These are phyloP conservation scores for Letharia columbiana DNA, from an alignment of 495 filamentous ascomycete genomes.

Conservation along the genomic window DNA sequence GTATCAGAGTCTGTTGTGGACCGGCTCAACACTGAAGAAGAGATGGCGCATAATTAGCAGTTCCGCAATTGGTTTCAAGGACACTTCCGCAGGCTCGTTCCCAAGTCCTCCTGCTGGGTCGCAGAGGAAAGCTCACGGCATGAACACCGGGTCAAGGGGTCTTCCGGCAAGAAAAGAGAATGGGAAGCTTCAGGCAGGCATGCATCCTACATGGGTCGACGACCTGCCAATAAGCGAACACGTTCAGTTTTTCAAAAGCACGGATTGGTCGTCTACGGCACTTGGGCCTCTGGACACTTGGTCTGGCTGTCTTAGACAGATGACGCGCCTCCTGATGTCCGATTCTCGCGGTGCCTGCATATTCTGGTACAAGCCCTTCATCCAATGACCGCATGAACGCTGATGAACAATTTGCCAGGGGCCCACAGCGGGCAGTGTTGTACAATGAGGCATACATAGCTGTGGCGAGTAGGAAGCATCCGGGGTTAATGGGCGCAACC, in stretches of 20 bases:
- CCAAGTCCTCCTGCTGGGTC: not conserved
- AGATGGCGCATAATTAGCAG: constrained; percentile 6
- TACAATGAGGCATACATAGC: constrained; percentile 65
- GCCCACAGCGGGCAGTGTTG: constrained; percentile 57
- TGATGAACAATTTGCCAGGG: not conserved
- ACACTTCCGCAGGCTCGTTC: constrained; percentile 28
- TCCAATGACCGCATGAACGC: not conserved
- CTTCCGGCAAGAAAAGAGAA: not conserved
- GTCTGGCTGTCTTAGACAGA: constrained; percentile 49
- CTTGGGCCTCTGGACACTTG: constrained; percentile 57
- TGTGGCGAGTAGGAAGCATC: constrained; percentile 60
- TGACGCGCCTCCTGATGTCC: constrained; percentile 60
- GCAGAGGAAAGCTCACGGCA: not conserved
- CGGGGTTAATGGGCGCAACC: constrained; percentile 53
- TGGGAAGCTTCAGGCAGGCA: not conserved
- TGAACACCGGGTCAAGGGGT: not conserved
- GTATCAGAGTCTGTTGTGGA: constrained; percentile 23
- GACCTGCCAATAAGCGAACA: constrained; percentile 30
- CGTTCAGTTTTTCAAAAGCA: constrained; percentile 52
- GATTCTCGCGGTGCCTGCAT: constrained; percentile 59
- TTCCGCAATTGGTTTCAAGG: constrained; percentile 61
- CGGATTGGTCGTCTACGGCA: constrained; percentile 54
- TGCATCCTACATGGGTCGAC: constrained; percentile 41
- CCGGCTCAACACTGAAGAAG: not conserved
- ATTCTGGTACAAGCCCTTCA: not conserved